Evolutionary conservation across 768 basidiomycete species (phyloP).

Genomic region (Suillus luteus): DNA sequence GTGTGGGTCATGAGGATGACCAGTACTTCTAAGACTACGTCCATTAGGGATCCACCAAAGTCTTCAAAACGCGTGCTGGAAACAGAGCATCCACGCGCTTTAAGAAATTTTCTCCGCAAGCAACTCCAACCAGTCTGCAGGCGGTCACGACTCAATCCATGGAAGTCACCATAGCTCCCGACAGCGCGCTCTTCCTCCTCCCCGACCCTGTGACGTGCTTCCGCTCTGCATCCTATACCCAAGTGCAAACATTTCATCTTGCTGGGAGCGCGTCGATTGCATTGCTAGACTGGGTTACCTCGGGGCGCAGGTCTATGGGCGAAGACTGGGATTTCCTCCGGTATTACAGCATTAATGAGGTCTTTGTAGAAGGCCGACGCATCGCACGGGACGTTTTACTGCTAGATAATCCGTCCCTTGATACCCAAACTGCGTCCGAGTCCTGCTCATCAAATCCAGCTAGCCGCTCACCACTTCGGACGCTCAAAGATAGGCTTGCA

Average conservation of each 20-base stretch:
- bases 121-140: constrained; percentile 5
- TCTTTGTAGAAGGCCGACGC: constrained; percentile 63
- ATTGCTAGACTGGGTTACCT: constrained; percentile 90
- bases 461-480: constrained; percentile 38
- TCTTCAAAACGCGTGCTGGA: constrained; percentile 81
- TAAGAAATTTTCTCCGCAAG: constrained; percentile 14
- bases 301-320: constrained; percentile 77
- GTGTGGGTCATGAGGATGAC: constrained; percentile 9
- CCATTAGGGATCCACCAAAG: constrained; percentile 85
- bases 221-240: constrained; percentile 77
- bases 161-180: constrained; percentile 52
- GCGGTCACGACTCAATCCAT: constrained; percentile 62
- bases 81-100: constrained; percentile 51
- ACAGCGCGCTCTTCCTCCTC: constrained; percentile 71
- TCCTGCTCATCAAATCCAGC: constrained; percentile 17
- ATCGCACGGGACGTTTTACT: constrained; percentile 79
- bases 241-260: constrained; percentile 79
- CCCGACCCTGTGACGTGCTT: constrained; percentile 96
- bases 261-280: constrained; percentile 61
- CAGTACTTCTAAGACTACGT: constrained; percentile 4
- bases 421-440: constrained; percentile 1
- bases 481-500: constrained; percentile 59
- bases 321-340: constrained; percentile 90
- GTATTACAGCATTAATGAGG: constrained; percentile 86
- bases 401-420: constrained; percentile 52